Evolutionary conservation across 441 rosid genomes (phyloP).

Genomic region (Pelargonium citronellum): DNA sequence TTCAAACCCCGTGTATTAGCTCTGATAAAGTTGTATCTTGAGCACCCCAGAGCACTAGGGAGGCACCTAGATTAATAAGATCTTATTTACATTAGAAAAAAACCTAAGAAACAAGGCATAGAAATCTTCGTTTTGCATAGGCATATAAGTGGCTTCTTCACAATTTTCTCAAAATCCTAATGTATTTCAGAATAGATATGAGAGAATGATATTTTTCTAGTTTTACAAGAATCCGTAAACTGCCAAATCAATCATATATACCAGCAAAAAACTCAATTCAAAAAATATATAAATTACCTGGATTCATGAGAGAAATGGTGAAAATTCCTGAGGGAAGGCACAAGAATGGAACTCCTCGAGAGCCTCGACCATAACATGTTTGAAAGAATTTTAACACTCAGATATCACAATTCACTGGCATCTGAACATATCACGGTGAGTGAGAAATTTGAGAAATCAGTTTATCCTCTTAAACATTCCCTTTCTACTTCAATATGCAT

Average conservation of each 20-base stretch:
- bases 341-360: slow-evolving; percentile 18
- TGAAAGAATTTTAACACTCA: neutral
- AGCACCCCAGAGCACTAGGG: slow-evolving; percentile 17
- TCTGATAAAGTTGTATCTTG: slow-evolving; percentile 27
- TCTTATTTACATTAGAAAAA: neutral
- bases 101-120: neutral
- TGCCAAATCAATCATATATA: neutral
- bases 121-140: too few species aligned
- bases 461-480: neutral
- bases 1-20: slow-evolving; percentile 22
- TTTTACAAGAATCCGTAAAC: neutral
- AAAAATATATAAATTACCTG: slow-evolving; percentile 19
- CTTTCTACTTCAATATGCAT: neutral
- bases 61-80: slow-evolving; percentile 26
- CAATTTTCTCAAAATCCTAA: neutral
- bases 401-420: slow-evolving; percentile 5
- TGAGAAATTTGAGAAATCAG: neutral
- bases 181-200: neutral
- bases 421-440: slow-evolving; percentile 9
- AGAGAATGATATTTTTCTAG: neutral
- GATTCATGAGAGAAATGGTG: slow-evolving; percentile 15
- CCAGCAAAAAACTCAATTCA: neutral
- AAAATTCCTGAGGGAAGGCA: slow-evolving; percentile 9
- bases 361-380: slow-evolving; percentile 31
- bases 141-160: too few species aligned